phyloP scores from a whole-genome alignment of 1,284 basidiomycete species.

The Anthracocystis walkeri region DNA sequence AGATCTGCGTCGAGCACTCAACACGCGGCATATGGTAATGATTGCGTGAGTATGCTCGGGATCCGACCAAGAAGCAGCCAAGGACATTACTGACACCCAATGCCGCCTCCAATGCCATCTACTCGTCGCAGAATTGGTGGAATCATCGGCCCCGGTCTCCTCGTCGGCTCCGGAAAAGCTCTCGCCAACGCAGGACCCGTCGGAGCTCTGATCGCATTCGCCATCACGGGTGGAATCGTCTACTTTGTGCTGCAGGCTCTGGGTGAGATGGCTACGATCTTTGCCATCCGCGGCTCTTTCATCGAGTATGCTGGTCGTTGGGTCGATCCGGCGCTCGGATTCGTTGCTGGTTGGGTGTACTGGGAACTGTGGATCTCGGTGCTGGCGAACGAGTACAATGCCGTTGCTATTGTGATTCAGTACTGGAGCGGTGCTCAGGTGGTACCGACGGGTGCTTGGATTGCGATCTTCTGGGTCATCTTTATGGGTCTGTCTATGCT shows the following conservation, averaged over 20 bases:
- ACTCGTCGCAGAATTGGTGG: too few relatives aligned
- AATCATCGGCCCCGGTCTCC: constrained; percentile 60
- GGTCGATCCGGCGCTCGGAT: constrained; percentile 80
- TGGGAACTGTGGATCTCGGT: constrained; percentile 53
- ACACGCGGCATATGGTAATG: constrained; percentile 59
- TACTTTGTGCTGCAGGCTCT: constrained; percentile 52
- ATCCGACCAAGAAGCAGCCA: too few relatives aligned
- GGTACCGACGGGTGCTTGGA: constrained; percentile 36
- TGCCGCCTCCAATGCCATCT: too few relatives aligned
- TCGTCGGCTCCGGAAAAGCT: constrained; percentile 51
- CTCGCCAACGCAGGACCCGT: constrained; percentile 53
- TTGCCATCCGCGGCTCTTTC: constrained; percentile 77
- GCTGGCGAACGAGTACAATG: constrained; percentile 50
- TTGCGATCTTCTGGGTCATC: constrained; percentile 56
- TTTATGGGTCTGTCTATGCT: constrained; percentile 43
- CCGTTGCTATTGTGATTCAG: constrained; percentile 46
- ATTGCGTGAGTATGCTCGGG: too few relatives aligned
- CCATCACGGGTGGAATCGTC: constrained; percentile 51
- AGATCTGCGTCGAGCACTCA: constrained; percentile 49
- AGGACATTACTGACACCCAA: too few relatives aligned
- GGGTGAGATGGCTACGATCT: constrained; percentile 70
- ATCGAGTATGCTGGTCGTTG: constrained; percentile 83
- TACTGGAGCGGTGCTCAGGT: constrained; percentile 40
- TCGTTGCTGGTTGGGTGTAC: constrained; percentile 73
- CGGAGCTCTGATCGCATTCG: constrained; percentile 53